Percentiles rank a stretch among this genome's conserved stretches.
Conservation (phyloP, 208 protist genomes). For the Crithidia fasciculata region DNA sequence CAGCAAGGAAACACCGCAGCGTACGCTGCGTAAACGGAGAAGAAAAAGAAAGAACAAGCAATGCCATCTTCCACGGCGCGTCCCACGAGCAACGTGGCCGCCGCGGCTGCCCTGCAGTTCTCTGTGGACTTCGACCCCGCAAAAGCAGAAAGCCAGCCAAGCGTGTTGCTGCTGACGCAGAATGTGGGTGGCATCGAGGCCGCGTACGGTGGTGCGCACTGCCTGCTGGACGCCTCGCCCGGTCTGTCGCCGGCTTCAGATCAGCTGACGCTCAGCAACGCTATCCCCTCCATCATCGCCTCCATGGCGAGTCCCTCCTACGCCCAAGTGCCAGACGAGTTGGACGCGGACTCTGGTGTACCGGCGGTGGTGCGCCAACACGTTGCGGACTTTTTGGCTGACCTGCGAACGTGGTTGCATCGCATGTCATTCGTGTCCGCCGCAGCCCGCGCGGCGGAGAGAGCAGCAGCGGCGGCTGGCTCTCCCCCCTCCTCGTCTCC, state of each 20-base stretch:
- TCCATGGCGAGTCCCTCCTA: constrained; percentile 9
- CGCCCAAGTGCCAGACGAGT: constrained; percentile 5
- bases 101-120: constrained; percentile 25
- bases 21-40: neutral
- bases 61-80: neutral
- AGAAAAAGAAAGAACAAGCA: neutral
- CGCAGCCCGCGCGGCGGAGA: constrained; percentile 20
- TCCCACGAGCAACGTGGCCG: constrained; percentile 4
- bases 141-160: constrained; percentile 38
- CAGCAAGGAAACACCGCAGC: neutral
- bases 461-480: neutral
- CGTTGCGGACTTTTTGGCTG: constrained; percentile 57
- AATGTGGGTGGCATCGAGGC: constrained; percentile 78
- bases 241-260: constrained; percentile 10
- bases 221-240: neutral
- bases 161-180: constrained; percentile 73
- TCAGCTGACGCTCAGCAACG: neutral
- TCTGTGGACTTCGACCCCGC: constrained; percentile 29
- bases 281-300: constrained; percentile 5
- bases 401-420: constrained; percentile 68
- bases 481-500: neutral
- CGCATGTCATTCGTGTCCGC: constrained; percentile 40
- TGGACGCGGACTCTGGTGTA: constrained; percentile 14
- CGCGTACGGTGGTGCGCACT: neutral
- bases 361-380: constrained; percentile 19